These are phyloP conservation scores for Ganoderma meredithae DNA, from an alignment of 1,284 basidiomycete species.

Conservation along the genomic window DNA sequence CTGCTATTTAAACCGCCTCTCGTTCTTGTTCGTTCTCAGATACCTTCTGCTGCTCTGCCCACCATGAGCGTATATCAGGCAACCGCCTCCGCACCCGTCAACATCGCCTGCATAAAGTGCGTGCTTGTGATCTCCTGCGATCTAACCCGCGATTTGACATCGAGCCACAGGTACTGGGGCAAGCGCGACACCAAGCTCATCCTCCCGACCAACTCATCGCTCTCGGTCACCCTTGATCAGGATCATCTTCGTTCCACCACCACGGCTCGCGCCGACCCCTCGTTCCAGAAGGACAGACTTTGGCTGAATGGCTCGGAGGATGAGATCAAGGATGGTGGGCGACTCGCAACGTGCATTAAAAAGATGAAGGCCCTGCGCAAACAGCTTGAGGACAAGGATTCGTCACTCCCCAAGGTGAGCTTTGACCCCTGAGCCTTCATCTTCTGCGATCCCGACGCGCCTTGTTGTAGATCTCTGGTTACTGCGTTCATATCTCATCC, in stretches of 20 bases:
- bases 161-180: slow-evolving; percentile 87
- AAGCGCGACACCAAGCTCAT: slow-evolving; percentile 97
- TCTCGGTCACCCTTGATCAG: slow-evolving; percentile 97
- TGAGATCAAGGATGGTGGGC: slow-evolving; percentile 82
- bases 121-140: slow-evolving; percentile 35
- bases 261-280: slow-evolving; percentile 85
- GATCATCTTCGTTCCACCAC: slow-evolving; percentile 96
- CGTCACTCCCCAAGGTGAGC: slow-evolving; percentile 71
- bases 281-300: slow-evolving; percentile 81
- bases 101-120: slow-evolving; percentile 97
- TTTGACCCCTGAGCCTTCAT: slow-evolving; percentile 2
- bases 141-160: slow-evolving; percentile 30
- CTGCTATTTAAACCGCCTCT: slow-evolving; percentile 29
- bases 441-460: slow-evolving; percentile 9
- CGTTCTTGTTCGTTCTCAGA: slow-evolving; percentile 25
- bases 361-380: slow-evolving; percentile 87
- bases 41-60: slow-evolving; percentile 32
- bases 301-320: slow-evolving; percentile 97
- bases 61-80: slow-evolving; percentile 81
- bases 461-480: slow-evolving; percentile 69
- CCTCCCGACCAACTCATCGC: slow-evolving; percentile 96
- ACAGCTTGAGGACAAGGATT: slow-evolving; percentile 75
- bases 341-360: slow-evolving; percentile 86
- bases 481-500: slow-evolving; percentile 87
- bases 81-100: slow-evolving; percentile 93